Percentiles rank a stretch among this genome's conserved stretches.
Conservation (phyloP, 257 asterid species). For the Craterostigma plantagineum region DNA sequence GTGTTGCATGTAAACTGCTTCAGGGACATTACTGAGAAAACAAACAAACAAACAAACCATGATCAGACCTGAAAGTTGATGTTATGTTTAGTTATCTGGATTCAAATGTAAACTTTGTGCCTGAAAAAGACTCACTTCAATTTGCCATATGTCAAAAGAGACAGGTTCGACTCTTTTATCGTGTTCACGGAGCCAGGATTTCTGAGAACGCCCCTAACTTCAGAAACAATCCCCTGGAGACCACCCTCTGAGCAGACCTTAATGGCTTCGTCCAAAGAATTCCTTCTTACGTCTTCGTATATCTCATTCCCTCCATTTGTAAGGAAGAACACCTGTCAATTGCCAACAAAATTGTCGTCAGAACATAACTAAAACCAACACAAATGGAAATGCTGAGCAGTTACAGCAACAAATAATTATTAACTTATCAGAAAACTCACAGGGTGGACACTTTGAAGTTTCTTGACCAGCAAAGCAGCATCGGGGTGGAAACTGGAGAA, state of each 20-base stretch:
- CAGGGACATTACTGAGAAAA: slow-evolving; percentile 74
- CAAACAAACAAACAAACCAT: neutral
- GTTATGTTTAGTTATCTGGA: neutral
- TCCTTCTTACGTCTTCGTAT: slow-evolving; percentile 54
- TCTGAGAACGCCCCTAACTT: slow-evolving; percentile 51
- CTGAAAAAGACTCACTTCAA: slow-evolving; percentile 37
- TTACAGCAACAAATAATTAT: too few species aligned
- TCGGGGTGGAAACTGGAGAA: slow-evolving; percentile 88
- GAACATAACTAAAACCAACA: too few species aligned
- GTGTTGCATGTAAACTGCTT: slow-evolving; percentile 79
- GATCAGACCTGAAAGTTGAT: too few species aligned
- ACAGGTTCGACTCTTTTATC: slow-evolving; percentile 61
- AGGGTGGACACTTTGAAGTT: slow-evolving; percentile 55
- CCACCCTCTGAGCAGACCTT: slow-evolving; percentile 71
- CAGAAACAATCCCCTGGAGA: slow-evolving; percentile 79
- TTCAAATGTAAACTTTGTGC: too few species aligned
- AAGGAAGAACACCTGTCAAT: slow-evolving; percentile 59
- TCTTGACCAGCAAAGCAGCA: slow-evolving; percentile 46
- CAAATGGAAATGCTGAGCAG: neutral
- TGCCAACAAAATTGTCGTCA: neutral
- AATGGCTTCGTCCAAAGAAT: slow-evolving; percentile 70
- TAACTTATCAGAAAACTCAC: slow-evolving; percentile 16
- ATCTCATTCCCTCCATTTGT: slow-evolving; percentile 74
- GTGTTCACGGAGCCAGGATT: slow-evolving; percentile 62
- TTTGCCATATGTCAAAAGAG: slow-evolving; percentile 68